These are phyloP conservation scores for Rosa lucieae DNA, from an alignment of 306 rosid species.

Conservation along the genomic window DNA sequence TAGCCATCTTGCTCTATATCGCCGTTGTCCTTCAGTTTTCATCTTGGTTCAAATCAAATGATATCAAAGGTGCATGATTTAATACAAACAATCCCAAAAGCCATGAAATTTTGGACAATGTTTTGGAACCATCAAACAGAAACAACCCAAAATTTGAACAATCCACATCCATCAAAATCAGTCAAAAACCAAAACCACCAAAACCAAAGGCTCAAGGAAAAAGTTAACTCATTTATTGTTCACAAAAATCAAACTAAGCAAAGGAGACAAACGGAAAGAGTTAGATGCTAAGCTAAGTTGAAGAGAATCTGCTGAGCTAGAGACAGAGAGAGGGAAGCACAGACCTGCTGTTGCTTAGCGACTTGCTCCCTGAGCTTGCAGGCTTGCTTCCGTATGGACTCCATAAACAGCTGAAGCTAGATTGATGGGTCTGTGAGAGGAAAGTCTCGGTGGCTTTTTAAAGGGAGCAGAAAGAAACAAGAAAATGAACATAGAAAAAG, in stretches of 20 bases:
- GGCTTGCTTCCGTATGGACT: slow-evolving; percentile 89
- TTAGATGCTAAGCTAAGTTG: not conserved
- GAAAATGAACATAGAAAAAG: not conserved
- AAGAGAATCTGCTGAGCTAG: not conserved
- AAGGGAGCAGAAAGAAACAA: not conserved
- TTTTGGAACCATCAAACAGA: not conserved
- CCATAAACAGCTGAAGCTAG: slow-evolving; percentile 41
- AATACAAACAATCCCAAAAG: not conserved
- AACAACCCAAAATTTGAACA: not conserved
- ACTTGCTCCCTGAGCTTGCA: slow-evolving; percentile 88
- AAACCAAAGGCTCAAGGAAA: not conserved
- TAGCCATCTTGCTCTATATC: not conserved
- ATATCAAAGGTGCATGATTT: not conserved
- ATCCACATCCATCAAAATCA: not conserved
- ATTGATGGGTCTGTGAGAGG: not conserved
- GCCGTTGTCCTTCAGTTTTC: not conserved
- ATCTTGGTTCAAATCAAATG: not conserved
- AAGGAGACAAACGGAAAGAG: not conserved
- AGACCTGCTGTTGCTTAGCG: slow-evolving; percentile 85
- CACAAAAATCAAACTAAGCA: not conserved
- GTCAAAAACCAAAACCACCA: not conserved
- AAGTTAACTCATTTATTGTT: not conserved
- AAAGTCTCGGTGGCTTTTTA: not conserved
- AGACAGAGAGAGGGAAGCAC: not conserved
- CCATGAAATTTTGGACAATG: not conserved